Percentiles rank a stretch among this genome's conserved stretches.
Conservation (phyloP, 192 early-diverging fungal species). For the Backusella macrospora region DNA sequence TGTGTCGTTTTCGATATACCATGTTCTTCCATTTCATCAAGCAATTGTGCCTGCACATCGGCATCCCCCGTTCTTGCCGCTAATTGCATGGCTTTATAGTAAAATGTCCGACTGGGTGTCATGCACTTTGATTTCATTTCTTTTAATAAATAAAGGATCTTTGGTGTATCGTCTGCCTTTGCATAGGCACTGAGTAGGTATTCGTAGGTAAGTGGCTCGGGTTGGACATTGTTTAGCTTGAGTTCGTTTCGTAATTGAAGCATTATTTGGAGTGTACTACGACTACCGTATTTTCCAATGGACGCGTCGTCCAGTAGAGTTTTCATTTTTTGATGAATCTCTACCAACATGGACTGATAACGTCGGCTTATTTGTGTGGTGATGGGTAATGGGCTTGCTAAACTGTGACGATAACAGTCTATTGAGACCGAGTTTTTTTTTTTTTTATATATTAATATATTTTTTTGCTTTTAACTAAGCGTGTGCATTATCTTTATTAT, state of each 20-base stretch:
- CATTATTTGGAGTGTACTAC: not conserved
- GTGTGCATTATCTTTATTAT: too few relatives aligned
- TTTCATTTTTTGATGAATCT: not conserved
- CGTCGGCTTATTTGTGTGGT: not conserved
- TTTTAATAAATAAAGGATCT: constrained; percentile 27
- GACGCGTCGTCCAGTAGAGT: not conserved
- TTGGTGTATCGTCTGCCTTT: constrained; percentile 26
- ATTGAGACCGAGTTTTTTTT: not conserved
- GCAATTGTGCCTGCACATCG: constrained; percentile 18
- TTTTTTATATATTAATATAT: not conserved
- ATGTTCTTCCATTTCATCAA: constrained; percentile 14
- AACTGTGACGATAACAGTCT: not conserved
- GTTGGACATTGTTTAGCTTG: constrained; percentile 8
- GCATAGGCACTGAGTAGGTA: constrained; percentile 37
- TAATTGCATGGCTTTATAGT: constrained; percentile 37
- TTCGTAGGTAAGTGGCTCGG: constrained; percentile 38
- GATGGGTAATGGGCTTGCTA: too few relatives aligned
- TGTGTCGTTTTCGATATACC: not conserved
- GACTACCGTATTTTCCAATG: not conserved
- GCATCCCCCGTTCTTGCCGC: constrained; percentile 17
- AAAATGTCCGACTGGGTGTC: constrained; percentile 19
- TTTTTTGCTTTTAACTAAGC: too few relatives aligned
- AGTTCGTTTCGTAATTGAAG: not conserved
- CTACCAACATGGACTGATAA: not conserved
- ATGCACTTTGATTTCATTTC: constrained; percentile 40